Evolutionary conservation across 2,329 filamentous ascomycete genomes (phyloP).

Genomic region (Drechslerella dactyloides): DNA sequence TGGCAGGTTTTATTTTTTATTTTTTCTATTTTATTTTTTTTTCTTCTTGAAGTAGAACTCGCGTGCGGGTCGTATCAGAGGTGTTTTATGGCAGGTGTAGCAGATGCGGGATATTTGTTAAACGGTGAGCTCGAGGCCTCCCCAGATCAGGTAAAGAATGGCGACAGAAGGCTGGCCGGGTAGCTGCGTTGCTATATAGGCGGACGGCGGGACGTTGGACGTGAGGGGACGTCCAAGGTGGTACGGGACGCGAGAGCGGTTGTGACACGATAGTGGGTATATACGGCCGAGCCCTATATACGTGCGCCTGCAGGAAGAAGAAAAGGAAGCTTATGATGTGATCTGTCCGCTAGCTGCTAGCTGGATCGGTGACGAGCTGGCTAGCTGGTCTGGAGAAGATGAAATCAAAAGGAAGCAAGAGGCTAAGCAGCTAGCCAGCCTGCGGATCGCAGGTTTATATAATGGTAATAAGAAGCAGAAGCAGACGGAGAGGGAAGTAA

Average conservation of each 20-base stretch:
- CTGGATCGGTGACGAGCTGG: not conserved
- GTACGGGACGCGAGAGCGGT: no score
- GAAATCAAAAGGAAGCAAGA: not conserved
- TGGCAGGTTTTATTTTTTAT: no score
- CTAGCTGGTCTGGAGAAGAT: not conserved
- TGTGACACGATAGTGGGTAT: slow-evolving; percentile 34
- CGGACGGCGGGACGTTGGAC: slow-evolving; percentile 16
- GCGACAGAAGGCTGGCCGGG: slow-evolving; percentile 39
- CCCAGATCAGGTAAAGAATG: slow-evolving; percentile 33
- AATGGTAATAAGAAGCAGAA: no score
- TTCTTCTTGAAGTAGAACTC: slow-evolving; percentile 60
- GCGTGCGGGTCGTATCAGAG: slow-evolving; percentile 50
- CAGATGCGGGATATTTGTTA: not conserved
- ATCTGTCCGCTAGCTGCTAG: no score
- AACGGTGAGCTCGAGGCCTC: slow-evolving; percentile 3
- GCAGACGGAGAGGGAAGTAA: not conserved
- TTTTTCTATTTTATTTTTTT: no score
- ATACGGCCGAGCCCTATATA: slow-evolving; percentile 29
- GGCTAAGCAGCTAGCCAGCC: not conserved
- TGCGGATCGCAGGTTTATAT: slow-evolving; percentile 4
- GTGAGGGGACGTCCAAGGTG: slow-evolving; percentile 7
- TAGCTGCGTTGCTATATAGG: slow-evolving; percentile 28
- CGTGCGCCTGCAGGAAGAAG: no score
- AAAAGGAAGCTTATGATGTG: no score
- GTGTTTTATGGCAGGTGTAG: no score